Conservation (phyloP, 192 early-diverging fungal genomes). For the Mortierella alpina region DNA sequence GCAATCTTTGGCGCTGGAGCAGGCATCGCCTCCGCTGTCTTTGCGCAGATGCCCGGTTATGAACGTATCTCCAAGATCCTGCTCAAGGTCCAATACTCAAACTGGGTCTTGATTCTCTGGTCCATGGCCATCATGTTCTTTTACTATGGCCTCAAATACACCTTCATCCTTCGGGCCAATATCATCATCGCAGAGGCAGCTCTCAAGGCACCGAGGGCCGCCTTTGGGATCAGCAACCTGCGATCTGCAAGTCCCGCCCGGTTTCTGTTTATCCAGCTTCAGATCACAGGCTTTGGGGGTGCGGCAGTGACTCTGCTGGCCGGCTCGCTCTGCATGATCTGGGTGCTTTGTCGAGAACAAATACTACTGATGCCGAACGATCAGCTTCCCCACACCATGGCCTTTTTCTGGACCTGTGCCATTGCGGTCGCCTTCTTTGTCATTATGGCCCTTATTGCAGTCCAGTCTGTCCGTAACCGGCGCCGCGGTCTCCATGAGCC, state of each 20-base stretch:
- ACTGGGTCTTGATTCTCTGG: slow-evolving; percentile 50
- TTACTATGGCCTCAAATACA: slow-evolving; percentile 54
- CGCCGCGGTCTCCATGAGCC: slow-evolving; percentile 21
- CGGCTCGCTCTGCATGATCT: slow-evolving; percentile 45
- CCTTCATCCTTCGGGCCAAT: slow-evolving; percentile 47
- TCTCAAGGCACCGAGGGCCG: slow-evolving; percentile 34
- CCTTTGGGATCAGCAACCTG: slow-evolving; percentile 45
- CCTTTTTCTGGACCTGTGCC: slow-evolving; percentile 51
- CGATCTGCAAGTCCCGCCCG: slow-evolving; percentile 39
- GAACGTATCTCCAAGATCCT: slow-evolving; percentile 16
- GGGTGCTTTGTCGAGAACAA: slow-evolving; percentile 24
- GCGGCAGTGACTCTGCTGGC: slow-evolving; percentile 28
- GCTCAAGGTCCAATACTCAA: slow-evolving; percentile 36
- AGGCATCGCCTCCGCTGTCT: slow-evolving; percentile 31
- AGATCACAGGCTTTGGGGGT: slow-evolving; percentile 48
- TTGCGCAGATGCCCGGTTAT: slow-evolving; percentile 29
- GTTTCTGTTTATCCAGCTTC: slow-evolving; percentile 47
- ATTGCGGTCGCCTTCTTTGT: slow-evolving; percentile 35
- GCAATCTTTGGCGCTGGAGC: slow-evolving; percentile 27
- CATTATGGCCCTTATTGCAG: slow-evolving; percentile 33
- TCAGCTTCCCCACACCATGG: slow-evolving; percentile 37
- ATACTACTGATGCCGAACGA: slow-evolving; percentile 28
- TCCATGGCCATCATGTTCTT: slow-evolving; percentile 53
- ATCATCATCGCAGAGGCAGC: slow-evolving; percentile 49
- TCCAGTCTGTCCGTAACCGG: slow-evolving; percentile 43